Percentiles rank a stretch among this genome's conserved stretches.
Evolutionary conservation across 1,284 basidiomycete species (phyloP).

Genomic region (Macrocystidia cucumis): DNA sequence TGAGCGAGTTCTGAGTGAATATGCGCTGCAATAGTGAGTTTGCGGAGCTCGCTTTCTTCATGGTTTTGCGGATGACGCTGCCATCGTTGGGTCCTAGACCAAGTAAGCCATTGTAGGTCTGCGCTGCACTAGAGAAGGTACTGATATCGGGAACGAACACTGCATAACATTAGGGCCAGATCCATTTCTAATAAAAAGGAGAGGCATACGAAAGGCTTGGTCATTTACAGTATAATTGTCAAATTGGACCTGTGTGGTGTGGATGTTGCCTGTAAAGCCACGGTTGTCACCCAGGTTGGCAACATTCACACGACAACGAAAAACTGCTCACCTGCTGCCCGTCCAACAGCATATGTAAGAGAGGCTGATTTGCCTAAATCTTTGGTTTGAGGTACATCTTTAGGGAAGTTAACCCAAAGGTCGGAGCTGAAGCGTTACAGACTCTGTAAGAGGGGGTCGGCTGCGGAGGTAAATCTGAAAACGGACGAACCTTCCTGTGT

Average conservation of each 20-base stretch:
- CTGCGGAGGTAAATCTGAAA: not conserved
- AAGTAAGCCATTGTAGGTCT: not conserved
- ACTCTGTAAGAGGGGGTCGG: not conserved
- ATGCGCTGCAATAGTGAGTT: conserved; percentile 57
- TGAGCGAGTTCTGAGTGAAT: conserved; percentile 46
- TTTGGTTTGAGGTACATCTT: conserved; percentile 31
- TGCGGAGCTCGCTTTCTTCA: conserved; percentile 24
- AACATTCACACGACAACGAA: conserved; percentile 3
- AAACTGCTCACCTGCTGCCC: conserved; percentile 31
- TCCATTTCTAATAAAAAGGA: conserved; percentile 23
- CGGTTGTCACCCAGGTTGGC: conserved; percentile 2
- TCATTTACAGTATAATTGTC: conserved; percentile 42
- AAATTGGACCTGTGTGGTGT: conserved; percentile 44
- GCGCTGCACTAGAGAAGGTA: not conserved
- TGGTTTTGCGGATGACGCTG: conserved; percentile 28
- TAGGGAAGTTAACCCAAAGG: conserved; percentile 53
- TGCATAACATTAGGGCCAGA: conserved; percentile 21
- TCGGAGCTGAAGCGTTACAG: conserved; percentile 33
- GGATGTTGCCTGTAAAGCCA: conserved; percentile 35
- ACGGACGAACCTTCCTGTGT: conserved; percentile 55
- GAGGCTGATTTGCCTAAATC: conserved; percentile 32
- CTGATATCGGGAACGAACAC: conserved; percentile 35
- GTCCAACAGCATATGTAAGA: conserved; percentile 45
- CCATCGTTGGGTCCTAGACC: conserved; percentile 43
- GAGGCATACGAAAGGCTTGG: conserved; percentile 54